A percentile compares a stretch with the other conserved stretches of the same genome.
Evolutionary conservation across 2,329 filamentous ascomycete genomes (phyloP).

Genomic region (Fusarium globosum): DNA sequence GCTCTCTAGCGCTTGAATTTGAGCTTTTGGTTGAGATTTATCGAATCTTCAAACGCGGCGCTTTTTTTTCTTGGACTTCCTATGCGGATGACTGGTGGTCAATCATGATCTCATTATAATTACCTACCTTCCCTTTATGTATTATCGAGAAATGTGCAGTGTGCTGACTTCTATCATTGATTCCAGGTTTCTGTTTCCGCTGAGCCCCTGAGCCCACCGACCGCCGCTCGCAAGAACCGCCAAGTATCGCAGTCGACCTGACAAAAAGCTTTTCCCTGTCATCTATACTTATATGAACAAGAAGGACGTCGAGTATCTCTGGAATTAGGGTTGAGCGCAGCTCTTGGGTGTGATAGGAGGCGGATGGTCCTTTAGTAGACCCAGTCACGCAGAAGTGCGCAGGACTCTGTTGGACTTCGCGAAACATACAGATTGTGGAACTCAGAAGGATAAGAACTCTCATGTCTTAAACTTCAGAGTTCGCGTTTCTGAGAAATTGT

Average conservation of each 20-base stretch:
- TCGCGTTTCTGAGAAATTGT: not conserved
- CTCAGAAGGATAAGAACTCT: accelerated
- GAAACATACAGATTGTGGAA: no score
- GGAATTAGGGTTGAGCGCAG: not conserved
- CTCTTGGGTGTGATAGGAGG: not conserved
- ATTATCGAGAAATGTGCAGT: not conserved
- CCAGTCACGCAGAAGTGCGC: not conserved
- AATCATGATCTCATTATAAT: not conserved
- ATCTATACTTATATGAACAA: accelerated
- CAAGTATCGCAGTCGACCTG: not conserved
- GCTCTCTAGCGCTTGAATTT: not conserved
- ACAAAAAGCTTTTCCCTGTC: accelerated
- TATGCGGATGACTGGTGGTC: not conserved
- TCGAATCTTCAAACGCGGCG: not conserved
- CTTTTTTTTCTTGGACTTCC: not conserved
- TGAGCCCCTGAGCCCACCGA: not conserved
- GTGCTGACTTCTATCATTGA: not conserved
- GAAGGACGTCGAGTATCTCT: no score
- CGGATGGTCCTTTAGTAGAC: not conserved
- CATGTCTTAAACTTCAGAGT: no score
- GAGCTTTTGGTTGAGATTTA: not conserved
- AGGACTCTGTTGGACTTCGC: not conserved
- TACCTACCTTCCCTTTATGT: accelerated
- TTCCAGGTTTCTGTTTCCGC: not conserved
- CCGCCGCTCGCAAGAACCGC: not conserved